phyloP scores from a whole-genome alignment of 2,329 filamentous ascomycete genomes.

The Cyanodermella asteris region DNA sequence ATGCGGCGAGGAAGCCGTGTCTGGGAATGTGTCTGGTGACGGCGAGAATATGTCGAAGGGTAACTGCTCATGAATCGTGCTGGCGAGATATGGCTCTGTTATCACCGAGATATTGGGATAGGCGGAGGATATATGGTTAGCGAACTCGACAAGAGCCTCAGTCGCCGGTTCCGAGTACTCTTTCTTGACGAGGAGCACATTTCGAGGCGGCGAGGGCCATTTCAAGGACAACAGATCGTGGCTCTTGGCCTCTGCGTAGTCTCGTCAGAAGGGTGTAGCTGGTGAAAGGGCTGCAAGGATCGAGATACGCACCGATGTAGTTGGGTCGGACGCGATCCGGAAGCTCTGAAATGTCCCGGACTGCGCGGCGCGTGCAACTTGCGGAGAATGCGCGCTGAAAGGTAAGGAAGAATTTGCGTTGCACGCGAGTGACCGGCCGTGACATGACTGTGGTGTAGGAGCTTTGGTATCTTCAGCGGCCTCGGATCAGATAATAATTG shows the following conservation, averaged over 20 bases:
- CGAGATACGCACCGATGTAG: constrained; percentile 16
- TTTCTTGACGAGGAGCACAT: constrained; percentile 48
- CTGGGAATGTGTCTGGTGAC: constrained; percentile 17
- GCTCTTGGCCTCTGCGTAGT: constrained; percentile 26
- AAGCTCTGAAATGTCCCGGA: constrained; percentile 29
- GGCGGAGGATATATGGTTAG: constrained; percentile 49
- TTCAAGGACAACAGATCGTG: constrained; percentile 42
- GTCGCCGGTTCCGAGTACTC: constrained; percentile 33
- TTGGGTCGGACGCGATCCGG: constrained; percentile 18
- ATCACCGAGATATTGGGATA: constrained; percentile 68
- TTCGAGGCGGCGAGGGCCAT: constrained; percentile 47
- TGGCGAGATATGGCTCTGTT: constrained; percentile 56
- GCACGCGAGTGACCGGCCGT: no score
- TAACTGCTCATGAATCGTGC: constrained; percentile 46
- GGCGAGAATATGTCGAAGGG: constrained; percentile 48
- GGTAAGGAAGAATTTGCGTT: not conserved
- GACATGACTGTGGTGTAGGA: constrained; percentile 1
- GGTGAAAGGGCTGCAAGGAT: not conserved
- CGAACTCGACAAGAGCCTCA: constrained; percentile 34
- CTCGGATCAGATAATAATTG: no score
- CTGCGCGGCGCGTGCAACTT: constrained; percentile 22
- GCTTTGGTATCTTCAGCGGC: no score
- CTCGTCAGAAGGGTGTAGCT: constrained; percentile 14
- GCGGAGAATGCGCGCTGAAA: constrained; percentile 25
- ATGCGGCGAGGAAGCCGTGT: not conserved